phyloP scores from a whole-genome alignment of 1,284 basidiomycete species.

The Cryptococcus wingfieldii region DNA sequence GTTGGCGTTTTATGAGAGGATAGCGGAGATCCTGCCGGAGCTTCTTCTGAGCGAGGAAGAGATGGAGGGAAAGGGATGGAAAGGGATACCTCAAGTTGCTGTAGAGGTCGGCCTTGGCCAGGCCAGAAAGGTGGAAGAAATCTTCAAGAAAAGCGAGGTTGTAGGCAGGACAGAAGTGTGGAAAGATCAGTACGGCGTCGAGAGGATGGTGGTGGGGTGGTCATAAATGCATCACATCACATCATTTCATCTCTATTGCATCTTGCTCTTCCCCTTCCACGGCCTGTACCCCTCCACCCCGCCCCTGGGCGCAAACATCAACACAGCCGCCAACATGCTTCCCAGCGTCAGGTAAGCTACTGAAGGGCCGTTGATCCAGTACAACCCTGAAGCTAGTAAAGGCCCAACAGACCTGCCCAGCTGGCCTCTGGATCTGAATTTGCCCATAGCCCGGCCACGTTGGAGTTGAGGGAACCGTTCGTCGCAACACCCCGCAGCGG shows the following conservation, averaged over 20 bases:
- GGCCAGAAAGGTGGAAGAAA: constrained; percentile 58
- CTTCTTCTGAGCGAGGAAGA: constrained; percentile 52
- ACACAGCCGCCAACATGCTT: constrained; percentile 15
- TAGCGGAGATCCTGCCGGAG: constrained; percentile 58
- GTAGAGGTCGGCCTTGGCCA: constrained; percentile 77
- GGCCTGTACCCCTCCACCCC: background rate
- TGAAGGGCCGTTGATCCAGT: constrained; percentile 60
- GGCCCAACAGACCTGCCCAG: constrained; percentile 85
- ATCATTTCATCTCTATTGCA: background rate
- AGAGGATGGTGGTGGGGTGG: constrained; percentile 47
- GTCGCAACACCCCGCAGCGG: constrained; percentile 80
- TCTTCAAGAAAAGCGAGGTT: constrained; percentile 53
- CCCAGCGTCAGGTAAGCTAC: constrained; percentile 67
- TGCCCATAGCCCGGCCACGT: constrained; percentile 69
- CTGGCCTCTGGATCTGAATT: constrained; percentile 77
- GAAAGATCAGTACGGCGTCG: constrained; percentile 67
- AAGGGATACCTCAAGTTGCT: constrained; percentile 52
- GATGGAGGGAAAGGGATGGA: constrained; percentile 28
- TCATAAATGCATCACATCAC: constrained; percentile 2
- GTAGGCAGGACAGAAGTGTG: constrained; percentile 61
- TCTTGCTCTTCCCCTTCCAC: background rate
- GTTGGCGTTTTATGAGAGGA: constrained; percentile 70
- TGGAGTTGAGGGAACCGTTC: constrained; percentile 50
- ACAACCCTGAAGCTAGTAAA: constrained; percentile 68
- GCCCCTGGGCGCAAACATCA: constrained; percentile 1